Base-by-base conservation (phyloP, 2,329 filamentous ascomycete species). In the Graphilbum fragrans region DNA sequence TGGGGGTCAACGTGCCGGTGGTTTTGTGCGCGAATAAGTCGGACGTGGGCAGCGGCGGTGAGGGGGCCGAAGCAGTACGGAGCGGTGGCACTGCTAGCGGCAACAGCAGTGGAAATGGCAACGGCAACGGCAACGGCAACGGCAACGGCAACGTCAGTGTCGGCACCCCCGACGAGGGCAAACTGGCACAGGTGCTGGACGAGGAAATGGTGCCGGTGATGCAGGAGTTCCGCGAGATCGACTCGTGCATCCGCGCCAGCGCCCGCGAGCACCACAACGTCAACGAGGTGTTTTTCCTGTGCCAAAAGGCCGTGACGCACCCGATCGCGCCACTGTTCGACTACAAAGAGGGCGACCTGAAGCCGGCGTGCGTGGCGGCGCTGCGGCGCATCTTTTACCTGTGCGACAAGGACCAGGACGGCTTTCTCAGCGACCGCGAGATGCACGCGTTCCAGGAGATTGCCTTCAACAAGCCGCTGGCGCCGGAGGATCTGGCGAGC, bases 171-270 rank as follows among this genome's bases (percentile, higher is more conserved):
- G 80, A 83, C 51, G 80, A 77, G 23, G 23, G 29, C 34, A 83
- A 72, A 45, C 86, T 86, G 9, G 74, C 86, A 0, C 86, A 94
- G 58, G 82, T 94, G 9, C 77, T 94, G 36, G 85, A 94, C 54
- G 92, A 96, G 59, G 92, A 98, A 65, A 95, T 98, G 86, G 70
- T 96, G 25, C 92, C 92, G 1, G 81, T 98, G 49, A 95, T 98
- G 92, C 82, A 85, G 46, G 92, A 98, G 63, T 98, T 96, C 64
- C 90, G 94, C 57, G 92, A 96, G 61, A 95, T 98, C 49, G 92
- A 98, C 58, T 94, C 88, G 1, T 98, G 92, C 62, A 96, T 98
- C 56, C 77, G 92, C 42, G 87, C 88, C 9, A 96, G 88, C 60
- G 87, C 90, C 18, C 78, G 86, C 52, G 86, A 94, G 54, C 86